A percentile compares a stretch with the other conserved stretches of the same genome.
Evolutionary conservation across 371 early-diverging fungal genomes (phyloP).

Genomic region (Nematocida displodere): DNA sequence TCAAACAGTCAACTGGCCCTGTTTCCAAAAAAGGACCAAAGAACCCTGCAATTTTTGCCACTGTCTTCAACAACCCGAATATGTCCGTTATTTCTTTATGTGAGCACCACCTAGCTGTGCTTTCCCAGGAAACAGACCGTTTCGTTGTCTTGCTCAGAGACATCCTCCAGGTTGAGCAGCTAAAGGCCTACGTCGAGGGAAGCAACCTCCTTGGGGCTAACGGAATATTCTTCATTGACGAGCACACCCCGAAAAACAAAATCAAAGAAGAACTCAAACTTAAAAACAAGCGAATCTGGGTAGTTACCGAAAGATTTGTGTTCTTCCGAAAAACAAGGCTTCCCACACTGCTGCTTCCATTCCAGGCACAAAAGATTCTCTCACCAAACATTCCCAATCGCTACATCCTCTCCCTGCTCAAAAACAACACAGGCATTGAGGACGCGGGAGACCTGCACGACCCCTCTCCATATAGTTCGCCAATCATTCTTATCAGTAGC

Average conservation of each 20-base stretch:
- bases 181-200: neutral
- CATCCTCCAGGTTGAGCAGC: neutral
- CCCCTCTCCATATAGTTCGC: neutral
- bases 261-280: constrained; percentile 35
- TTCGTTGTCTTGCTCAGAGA: constrained; percentile 20
- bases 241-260: constrained; percentile 11
- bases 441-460: neutral
- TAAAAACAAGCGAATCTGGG: constrained; percentile 20
- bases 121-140: neutral
- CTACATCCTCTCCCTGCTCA: no score
- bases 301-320: constrained; percentile 40
- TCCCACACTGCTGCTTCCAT: constrained; percentile 8
- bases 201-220: neutral
- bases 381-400: constrained; percentile 25
- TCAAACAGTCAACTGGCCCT: neutral
- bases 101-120: constrained; percentile 2
- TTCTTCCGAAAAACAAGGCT: constrained; percentile 43
- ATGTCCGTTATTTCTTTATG: neutral
- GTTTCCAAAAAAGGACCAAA: neutral
- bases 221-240: constrained; percentile 33
- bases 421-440: no score
- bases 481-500: neutral
- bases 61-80: neutral
- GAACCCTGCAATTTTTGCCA: no score
- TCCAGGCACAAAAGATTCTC: constrained; percentile 4